Percentiles rank a stretch among this genome's conserved stretches.
Conservation (phyloP, 345 rosid species). For the Ailanthus altissimus region DNA sequence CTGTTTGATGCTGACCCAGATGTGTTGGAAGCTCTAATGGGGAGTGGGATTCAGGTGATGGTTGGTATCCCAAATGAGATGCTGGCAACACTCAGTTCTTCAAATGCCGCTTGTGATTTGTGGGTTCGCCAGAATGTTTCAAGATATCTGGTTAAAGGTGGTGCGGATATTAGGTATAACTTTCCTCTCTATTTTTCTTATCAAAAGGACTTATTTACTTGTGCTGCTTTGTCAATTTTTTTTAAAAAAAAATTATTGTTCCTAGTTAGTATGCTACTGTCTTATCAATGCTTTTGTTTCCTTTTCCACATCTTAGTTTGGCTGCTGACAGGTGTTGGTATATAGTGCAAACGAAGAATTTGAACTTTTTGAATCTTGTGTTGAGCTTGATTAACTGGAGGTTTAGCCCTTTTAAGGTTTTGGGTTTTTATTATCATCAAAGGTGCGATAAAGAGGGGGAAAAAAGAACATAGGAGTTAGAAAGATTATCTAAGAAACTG, state of each 20-base stretch:
- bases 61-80: conserved; percentile 83
- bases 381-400: neutral
- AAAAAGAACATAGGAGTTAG: neutral
- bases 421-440: neutral
- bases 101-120: conserved; percentile 60
- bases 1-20: conserved; percentile 81
- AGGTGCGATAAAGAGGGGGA: neutral
- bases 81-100: conserved; percentile 55
- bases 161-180: conserved; percentile 73
- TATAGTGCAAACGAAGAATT: neutral
- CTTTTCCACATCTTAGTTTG: neutral
- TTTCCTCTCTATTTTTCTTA: neutral
- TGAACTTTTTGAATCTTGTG: neutral
- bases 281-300: neutral
- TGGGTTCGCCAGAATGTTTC: conserved; percentile 86
- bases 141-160: conserved; percentile 68
- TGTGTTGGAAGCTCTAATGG: conserved; percentile 57
- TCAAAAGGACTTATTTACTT: neutral
- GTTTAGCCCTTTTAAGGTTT: neutral
- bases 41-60: conserved; percentile 91
- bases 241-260: neutral
- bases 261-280: no score
- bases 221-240: conserved; percentile 4
- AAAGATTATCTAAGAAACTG: neutral
- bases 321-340: neutral